A percentile compares a stretch with the other conserved stretches of the same genome.
Evolutionary conservation across 768 basidiomycete genomes (phyloP).

Genomic region (Lentinula sp.): DNA sequence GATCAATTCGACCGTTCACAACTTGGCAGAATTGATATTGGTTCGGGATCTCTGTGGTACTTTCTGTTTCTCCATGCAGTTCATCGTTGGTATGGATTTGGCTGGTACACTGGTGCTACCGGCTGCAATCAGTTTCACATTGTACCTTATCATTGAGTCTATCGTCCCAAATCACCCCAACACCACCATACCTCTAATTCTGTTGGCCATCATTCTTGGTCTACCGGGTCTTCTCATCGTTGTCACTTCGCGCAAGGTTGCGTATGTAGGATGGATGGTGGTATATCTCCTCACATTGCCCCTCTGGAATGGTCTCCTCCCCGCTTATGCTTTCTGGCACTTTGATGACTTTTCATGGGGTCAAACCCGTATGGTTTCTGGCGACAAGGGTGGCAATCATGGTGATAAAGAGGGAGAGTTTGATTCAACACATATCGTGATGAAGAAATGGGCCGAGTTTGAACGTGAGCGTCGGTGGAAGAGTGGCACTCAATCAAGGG

Average conservation of each 20-base stretch:
- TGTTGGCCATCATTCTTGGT: conserved; percentile 92
- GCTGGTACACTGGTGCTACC: conserved; percentile 94
- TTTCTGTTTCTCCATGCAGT: conserved; percentile 99
- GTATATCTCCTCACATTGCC: conserved; percentile 90
- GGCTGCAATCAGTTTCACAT: conserved; percentile 94
- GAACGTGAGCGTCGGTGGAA: conserved; percentile 95
- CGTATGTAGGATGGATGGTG: conserved; percentile 96
- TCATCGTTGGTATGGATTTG: conserved; percentile 97
- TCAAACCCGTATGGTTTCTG: conserved; percentile 80
- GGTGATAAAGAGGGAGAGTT: conserved; percentile 97
- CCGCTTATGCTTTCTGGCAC: conserved; percentile 97
- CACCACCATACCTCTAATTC: conserved; percentile 85
- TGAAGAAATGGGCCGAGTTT: conserved; percentile 99
- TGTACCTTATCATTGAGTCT: conserved; percentile 86
- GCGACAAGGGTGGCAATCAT: conserved; percentile 62
- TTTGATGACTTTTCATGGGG: conserved; percentile 99
- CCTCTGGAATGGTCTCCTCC: conserved; percentile 95
- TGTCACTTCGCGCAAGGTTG: conserved; percentile 89
- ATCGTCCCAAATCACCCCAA: conserved; percentile 76
- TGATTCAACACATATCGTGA: conserved; percentile 92
- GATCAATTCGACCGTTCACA: conserved; percentile 99
- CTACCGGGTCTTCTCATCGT: conserved; percentile 94
- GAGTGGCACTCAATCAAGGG: conserved; percentile 77
- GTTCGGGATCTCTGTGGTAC: conserved; percentile 99
- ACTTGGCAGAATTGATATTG: conserved; percentile 88